These are phyloP conservation scores for Peterozyma toletana DNA, from an alignment of 805 yeast genomes.

Conservation along the genomic window DNA sequence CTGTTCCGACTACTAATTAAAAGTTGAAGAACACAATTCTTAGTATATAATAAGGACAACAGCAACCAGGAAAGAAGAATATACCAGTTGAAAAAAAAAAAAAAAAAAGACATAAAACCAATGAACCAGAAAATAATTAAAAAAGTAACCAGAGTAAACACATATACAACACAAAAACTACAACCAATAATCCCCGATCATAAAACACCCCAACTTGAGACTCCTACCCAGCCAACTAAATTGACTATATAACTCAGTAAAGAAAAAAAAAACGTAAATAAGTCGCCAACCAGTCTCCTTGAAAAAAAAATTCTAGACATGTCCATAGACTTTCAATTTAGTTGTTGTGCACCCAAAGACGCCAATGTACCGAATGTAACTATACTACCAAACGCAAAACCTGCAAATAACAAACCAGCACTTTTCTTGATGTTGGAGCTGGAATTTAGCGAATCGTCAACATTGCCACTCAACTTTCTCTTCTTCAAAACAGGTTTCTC, in stretches of 20 bases:
- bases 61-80: too few relatives aligned
- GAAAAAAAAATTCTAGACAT: background rate
- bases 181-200: background rate
- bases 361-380: slow-evolving; percentile 4
- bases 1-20: too few relatives aligned
- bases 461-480: background rate
- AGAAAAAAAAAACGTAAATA: background rate
- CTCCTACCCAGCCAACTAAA: background rate
- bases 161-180: background rate
- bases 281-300: background rate
- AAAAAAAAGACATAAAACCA: too few relatives aligned
- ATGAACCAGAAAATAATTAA: too few relatives aligned
- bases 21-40: too few relatives aligned
- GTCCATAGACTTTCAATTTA: too few relatives aligned
- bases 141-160: background rate
- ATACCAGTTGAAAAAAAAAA: too few relatives aligned
- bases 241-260: background rate
- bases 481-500: background rate
- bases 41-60: too few relatives aligned
- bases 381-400: slow-evolving; percentile 4
- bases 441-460: background rate
- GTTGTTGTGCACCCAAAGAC: slow-evolving; percentile 1
- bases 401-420: slow-evolving; percentile 2
- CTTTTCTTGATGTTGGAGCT: slow-evolving; percentile 1
- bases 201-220: background rate